A percentile compares a stretch with the other conserved stretches of the same genome.
These are phyloP conservation scores for Eragrostis curvula DNA, from an alignment of 176 grass and related monocot genomes.

Conservation along the genomic window DNA sequence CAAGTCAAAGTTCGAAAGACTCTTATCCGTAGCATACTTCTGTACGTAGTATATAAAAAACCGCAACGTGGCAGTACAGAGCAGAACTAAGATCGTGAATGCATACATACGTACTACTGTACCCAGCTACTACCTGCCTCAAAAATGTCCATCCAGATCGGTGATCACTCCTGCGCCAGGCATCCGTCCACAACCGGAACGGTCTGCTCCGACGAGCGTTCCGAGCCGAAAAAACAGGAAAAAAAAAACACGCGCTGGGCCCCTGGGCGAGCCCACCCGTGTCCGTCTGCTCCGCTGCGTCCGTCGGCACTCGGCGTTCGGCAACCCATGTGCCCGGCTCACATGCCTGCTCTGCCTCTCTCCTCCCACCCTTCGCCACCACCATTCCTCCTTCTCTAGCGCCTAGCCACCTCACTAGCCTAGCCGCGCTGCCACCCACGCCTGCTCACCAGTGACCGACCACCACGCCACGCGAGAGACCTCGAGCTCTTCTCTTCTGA, in stretches of 20 bases:
- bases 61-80: too few relatives aligned
- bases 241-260: not conserved
- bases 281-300: not conserved
- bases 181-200: too few relatives aligned
- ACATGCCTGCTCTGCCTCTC: slow-evolving; percentile 32
- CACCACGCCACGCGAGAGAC: too few relatives aligned
- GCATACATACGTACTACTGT: too few relatives aligned
- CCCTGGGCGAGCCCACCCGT: not conserved
- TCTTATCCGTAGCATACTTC: not conserved
- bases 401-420: slow-evolving; percentile 1
- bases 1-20: not conserved
- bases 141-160: too few relatives aligned
- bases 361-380: slow-evolving; percentile 21
- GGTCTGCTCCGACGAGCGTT: not conserved
- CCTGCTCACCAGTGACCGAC: not conserved
- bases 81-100: too few relatives aligned
- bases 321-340: slow-evolving; percentile 60
- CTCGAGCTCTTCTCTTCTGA: not conserved
- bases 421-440: slow-evolving; percentile 7
- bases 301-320: slow-evolving; percentile 15
- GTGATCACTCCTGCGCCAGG: too few relatives aligned
- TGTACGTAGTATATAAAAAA: not conserved
- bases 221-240: not conserved
- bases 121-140: too few relatives aligned
- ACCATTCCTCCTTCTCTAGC: not conserved